A percentile compares a stretch with the other conserved stretches of the same genome.
These are phyloP conservation scores for Rhizopogon roseolus DNA, from an alignment of 768 basidiomycete genomes.

Conservation along the genomic window DNA sequence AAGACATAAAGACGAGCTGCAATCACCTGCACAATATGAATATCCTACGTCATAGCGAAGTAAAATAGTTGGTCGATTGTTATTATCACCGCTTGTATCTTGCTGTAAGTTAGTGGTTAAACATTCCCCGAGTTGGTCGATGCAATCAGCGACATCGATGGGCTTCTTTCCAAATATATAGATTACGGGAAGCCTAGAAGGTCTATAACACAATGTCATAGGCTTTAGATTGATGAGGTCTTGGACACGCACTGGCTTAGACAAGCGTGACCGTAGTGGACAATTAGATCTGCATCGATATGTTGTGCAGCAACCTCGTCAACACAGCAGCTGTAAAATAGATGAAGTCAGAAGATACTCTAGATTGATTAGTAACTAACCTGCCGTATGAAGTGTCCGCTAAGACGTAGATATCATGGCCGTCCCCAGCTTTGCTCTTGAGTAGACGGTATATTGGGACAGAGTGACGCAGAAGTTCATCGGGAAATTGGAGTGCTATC, in stretches of 20 bases:
- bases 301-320: constrained; percentile 96
- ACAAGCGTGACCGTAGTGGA: constrained; percentile 97
- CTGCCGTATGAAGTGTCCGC: constrained; percentile 98
- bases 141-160: constrained; percentile 53
- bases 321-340: constrained; percentile 72
- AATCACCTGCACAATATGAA: constrained; percentile 57
- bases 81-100: not conserved
- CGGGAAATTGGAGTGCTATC: constrained; percentile 94
- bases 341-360: constrained; percentile 1
- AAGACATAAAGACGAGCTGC: not conserved
- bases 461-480: constrained; percentile 83
- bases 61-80: constrained; percentile 32
- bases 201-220: constrained; percentile 40
- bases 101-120: constrained; percentile 17
- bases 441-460: constrained; percentile 77
- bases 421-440: constrained; percentile 40
- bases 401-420: constrained; percentile 76
- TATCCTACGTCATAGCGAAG: constrained; percentile 79
- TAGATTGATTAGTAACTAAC: constrained; percentile 35
- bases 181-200: constrained; percentile 81
- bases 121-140: constrained; percentile 33
- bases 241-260: constrained; percentile 70
- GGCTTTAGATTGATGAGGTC: not conserved
- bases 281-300: constrained; percentile 83
- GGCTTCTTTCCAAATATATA: constrained; percentile 83